Base-by-base conservation (phyloP, 2,329 filamentous ascomycete species). In the Torrubiellomyces zombiae region DNA sequence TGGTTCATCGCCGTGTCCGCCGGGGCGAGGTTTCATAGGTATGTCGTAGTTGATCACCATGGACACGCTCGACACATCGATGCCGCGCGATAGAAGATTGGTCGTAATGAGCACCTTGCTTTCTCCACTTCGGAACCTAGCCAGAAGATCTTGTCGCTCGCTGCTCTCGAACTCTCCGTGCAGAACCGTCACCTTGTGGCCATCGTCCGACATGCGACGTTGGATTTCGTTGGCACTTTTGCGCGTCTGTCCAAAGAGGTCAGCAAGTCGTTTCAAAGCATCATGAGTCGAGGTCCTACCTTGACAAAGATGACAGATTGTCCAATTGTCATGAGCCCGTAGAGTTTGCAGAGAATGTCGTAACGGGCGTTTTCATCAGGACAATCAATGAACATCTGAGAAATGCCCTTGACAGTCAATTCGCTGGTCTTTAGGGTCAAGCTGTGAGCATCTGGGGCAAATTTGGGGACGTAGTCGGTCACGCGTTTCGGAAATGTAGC, bases 31-130 rank as follows among this genome's bases (percentile, higher is more conserved):
- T 44, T 76, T 75, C 60, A 76, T 78, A 14, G 76, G 76, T 29
- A 82, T 77, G 39, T 82, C 77, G 53, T 98, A 98, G 60, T 98
- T 98, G 61, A 98, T 83, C 27, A 98, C 89, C 75, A 98, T 89
- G 7, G 83, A 93, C 9, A 98, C 89, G 15, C 56, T 91, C 52
- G 47, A 95, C 58, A 73, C 68, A 44, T 98, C 89, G 42, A 98
- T 95, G 47, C 89, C 89, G 45, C 89, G 83, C 7, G 89, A 80
- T 30, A 98, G 67, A 18, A 98, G 85, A 44, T 98, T 98, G 38
- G 89, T 98, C 2, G 89, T 91, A 44, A 98, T 94, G 33, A 98
- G 74, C 7, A 98, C 89, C 58, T 98, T 98, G 43, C 82, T 82
- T 30, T 75, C 67, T 19, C 86, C 86, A 21, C 58, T 67, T 30